Base-by-base conservation (phyloP, 1,284 basidiomycete genomes). In the Pholiota adiposa region DNA sequence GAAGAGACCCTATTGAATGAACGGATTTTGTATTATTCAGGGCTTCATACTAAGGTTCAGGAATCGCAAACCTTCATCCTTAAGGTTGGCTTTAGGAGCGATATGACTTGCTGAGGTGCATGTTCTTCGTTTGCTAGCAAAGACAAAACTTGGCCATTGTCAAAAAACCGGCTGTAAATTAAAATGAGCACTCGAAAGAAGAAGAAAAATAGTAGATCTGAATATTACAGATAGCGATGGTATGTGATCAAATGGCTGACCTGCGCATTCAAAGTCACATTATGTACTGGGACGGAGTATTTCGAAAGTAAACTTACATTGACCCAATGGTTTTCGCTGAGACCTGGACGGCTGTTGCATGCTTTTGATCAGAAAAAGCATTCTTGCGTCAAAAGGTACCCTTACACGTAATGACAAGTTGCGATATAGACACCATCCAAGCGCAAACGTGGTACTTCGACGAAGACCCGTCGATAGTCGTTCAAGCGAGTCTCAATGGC, bases 381-480 rank as follows among this genome's bases (percentile, higher is more conserved):
- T n/a, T n/a, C n/a, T n/a, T n/a, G n/a, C n/a, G n/a, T n/a, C n/a
- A n/a, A n/a, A n/a, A n/a, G n/a, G n/a, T n/a, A n/a, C n/a, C n/a
- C 84, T 66, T 71, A 92, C 90, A 89, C 79, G 66, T 93, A 96
- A 70, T 95, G 93, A 69, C 93, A 96, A 14, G 94, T 88, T 25
- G 93, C 87, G 59, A 97, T 96, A 72, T 96, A 96, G 16, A 94
- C 87, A 4, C 94, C 94, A 64, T 96, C 94, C 65, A 91, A 74
- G 43, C 94, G 85, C 38, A 96, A 72, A 34, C 94, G 83, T 14
- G 94, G 93, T 63, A 93, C 89, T 70, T 94, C 90, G 44, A 96
- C 83, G 70, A 86, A 92, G 4, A 91, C 74, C 23, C 88, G 86
- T 38, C 94, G 83, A 75, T 87, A 93, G 71, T 93, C 86, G 51